phyloP scores from a whole-genome alignment of 805 yeast genomes.

The Candida nemodendra region DNA sequence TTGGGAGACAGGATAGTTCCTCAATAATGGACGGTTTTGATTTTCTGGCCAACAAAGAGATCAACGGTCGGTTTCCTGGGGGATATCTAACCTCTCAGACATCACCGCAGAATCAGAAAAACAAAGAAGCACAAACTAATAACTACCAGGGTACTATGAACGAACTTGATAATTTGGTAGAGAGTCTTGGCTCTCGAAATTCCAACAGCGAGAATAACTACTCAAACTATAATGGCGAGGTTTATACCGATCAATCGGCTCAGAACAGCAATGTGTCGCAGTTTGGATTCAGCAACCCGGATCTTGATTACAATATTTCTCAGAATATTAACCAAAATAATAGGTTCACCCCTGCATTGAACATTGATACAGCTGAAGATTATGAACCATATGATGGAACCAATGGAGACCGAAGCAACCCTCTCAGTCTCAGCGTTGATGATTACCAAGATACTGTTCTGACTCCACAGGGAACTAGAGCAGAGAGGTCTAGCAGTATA shows the following conservation, averaged over 20 bases:
- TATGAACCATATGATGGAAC: constrained; percentile 6
- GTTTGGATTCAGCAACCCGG: constrained; percentile 12
- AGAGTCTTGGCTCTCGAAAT: constrained; percentile 11
- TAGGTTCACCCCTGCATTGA: constrained; percentile 9
- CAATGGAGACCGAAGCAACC: constrained; percentile 6
- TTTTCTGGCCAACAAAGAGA: constrained; percentile 15
- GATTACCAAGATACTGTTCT: constrained; percentile 14
- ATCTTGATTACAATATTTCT: constrained; percentile 9
- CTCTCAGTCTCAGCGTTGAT: constrained; percentile 8
- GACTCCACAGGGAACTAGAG: constrained; percentile 16
- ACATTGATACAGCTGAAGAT: constrained; percentile 16
- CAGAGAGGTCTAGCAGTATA: constrained; percentile 15
- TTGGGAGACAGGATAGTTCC: too few relatives aligned
- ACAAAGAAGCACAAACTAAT: neutral
- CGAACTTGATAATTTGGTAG: constrained; percentile 18
- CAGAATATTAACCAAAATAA: neutral
- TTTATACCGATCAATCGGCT: neutral
- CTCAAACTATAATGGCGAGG: neutral
- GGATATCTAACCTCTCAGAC: constrained; percentile 1
- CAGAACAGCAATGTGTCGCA: constrained; percentile 9
- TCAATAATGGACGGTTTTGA: constrained; percentile 18
- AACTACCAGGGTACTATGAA: constrained; percentile 8
- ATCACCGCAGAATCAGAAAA: too few relatives aligned
- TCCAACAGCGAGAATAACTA: neutral
- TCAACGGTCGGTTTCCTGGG: constrained; percentile 2